Evolutionary conservation across 768 basidiomycete genomes (phyloP), one percentile per base, ranked within the genome.

Genomic region (Glaciozyma antarctica): DNA sequence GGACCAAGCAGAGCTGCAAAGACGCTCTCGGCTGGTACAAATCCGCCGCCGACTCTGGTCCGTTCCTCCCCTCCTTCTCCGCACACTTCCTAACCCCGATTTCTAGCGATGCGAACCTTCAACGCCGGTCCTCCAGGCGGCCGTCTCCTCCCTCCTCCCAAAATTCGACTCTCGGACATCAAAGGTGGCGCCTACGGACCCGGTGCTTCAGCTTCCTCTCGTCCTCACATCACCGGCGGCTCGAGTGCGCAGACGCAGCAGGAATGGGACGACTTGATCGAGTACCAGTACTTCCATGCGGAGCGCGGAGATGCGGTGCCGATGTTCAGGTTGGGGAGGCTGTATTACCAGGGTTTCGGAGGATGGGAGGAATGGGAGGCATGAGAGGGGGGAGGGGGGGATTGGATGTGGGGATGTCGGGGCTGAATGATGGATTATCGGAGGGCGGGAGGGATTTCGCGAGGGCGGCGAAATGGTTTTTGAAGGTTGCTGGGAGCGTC

Each of bases 301-400:
- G 91, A 97, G 72, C 85, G 91, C 32, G 90, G 90, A 32, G 89
- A 92, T 71, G 84, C 84, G 58, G 85, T 87, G 68, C 94, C 90
- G 75, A 90, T 91, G 3, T 91, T 88, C 76, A 85, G 89, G 21
- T 82, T 98, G 3, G 95, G 91, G n/a, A 87, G 90, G 77, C 88
- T 98, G 15, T 94, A 87, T 78, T 98, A 99, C 74, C 88, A 92
- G 74, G 95, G 95, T 22, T 91, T 88, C 64, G 87, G 97, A 44
- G 97, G 95, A 73, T n/a, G n/a, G 81, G 83, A 8, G 79, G 83
- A 15, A 76, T 81, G 19, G 90, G 90, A 5, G 93, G 94, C 15
- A 84, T 38, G 32, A 24, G 60, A 34, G 19, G 34, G 7, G 38
- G 48, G 83, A 82, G 3, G 91, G n/a, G 88, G 2, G 90, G 91